These are phyloP conservation scores for Galeopsis tetrahit DNA, from an alignment of 257 asterid genomes.

Conservation along the genomic window DNA sequence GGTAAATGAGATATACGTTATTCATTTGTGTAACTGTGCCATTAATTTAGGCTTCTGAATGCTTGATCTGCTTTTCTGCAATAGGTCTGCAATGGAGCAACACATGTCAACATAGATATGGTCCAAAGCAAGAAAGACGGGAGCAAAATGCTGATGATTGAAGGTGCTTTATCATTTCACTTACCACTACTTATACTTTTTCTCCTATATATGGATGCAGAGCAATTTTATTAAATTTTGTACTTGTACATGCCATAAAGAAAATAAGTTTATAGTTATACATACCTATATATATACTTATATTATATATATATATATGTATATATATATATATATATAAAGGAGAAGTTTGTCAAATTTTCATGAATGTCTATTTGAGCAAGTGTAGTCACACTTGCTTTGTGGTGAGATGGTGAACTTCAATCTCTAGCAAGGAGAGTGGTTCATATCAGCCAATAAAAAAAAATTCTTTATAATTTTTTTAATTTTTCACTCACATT, in stretches of 20 bases:
- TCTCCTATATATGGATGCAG: constrained; percentile 1
- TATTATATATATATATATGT: too few species aligned
- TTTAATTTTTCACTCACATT: too few species aligned
- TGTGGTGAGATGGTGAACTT: too few species aligned
- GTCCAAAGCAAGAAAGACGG: constrained; percentile 74
- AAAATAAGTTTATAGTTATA: constrained; percentile 25
- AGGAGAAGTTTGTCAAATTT: too few species aligned
- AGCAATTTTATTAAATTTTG: neutral
- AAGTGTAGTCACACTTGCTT: too few species aligned
- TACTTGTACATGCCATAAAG: constrained; percentile 5
- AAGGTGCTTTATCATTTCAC: constrained; percentile 57
- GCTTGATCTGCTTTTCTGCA: constrained; percentile 27
- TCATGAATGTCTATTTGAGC: too few species aligned
- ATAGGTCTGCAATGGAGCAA: constrained; percentile 87
- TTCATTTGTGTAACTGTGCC: neutral
- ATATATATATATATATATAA: too few species aligned
- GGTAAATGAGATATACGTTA: constrained; percentile 46
- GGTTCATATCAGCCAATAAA: too few species aligned
- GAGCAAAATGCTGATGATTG: constrained; percentile 83
- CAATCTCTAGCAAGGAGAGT: too few species aligned
- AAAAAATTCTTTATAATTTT: too few species aligned
- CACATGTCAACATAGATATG: constrained; percentile 80
- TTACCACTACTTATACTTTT: neutral
- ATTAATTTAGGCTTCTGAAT: constrained; percentile 28
- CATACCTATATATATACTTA: neutral